phyloP scores from a whole-genome alignment of 2,329 filamentous ascomycete genomes.

The Colletotrichum graminicola region DNA sequence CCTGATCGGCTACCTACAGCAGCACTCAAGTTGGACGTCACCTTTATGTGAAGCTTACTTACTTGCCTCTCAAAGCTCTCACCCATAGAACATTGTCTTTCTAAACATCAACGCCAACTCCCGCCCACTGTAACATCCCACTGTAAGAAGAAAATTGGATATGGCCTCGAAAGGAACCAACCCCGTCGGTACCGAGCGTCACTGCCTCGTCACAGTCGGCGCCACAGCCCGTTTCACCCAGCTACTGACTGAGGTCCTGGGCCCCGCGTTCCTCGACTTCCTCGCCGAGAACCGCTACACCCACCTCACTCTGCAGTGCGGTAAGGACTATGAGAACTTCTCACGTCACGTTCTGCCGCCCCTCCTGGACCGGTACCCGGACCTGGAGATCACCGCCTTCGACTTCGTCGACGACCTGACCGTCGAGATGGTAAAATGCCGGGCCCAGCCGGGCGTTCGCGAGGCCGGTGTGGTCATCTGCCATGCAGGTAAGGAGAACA shows the following conservation, averaged over 20 bases:
- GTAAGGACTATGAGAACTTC: conserved; percentile 73
- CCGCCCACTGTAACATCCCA: background rate
- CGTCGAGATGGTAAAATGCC: conserved; percentile 69
- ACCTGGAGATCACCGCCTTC: conserved; percentile 71
- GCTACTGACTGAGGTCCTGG: conserved; percentile 76
- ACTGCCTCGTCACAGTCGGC: conserved; percentile 90
- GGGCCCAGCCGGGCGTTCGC: conserved; percentile 58
- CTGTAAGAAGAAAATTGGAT: background rate
- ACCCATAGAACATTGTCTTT: background rate
- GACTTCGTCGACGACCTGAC: conserved; percentile 74
- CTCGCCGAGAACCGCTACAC: conserved; percentile 74
- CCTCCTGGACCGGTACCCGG: conserved; percentile 46
- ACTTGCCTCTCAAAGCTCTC: background rate
- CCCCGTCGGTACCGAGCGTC: conserved; percentile 44
- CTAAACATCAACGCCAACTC: background rate
- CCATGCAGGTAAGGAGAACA: conserved; percentile 78
- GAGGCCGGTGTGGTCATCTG: conserved; percentile 82
- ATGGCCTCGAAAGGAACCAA: conserved; percentile 3
- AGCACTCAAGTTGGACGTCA: conserved; percentile 21
- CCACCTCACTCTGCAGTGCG: conserved; percentile 83
- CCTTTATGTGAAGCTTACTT: conserved; percentile 3
- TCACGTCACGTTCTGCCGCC: conserved; percentile 45
- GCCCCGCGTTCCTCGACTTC: conserved; percentile 70
- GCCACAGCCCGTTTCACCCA: conserved; percentile 87
- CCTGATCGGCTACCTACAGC: conserved; percentile 10